Evolutionary conservation across 2,329 filamentous ascomycete species (phyloP).

Genomic region (Hymenoscyphus repandus): DNA sequence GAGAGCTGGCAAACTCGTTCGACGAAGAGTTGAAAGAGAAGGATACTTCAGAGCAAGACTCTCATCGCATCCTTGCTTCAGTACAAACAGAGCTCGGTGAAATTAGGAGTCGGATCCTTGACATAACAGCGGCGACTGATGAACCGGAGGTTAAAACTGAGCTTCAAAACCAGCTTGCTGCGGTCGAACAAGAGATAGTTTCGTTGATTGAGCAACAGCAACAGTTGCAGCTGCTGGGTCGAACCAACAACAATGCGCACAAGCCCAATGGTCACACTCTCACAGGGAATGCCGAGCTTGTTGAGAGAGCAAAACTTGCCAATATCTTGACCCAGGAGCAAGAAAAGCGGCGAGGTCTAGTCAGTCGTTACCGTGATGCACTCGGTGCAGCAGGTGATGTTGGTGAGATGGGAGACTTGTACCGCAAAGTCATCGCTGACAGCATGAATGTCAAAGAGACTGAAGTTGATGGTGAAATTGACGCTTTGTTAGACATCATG

Average conservation of each 20-base stretch:
- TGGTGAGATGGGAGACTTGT: conserved; percentile 68
- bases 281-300: conserved; percentile 41
- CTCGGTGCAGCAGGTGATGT: conserved; percentile 60
- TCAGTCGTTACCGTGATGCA: conserved; percentile 63
- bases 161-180: conserved; percentile 19
- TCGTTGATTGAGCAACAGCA: conserved; percentile 43
- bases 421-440: conserved; percentile 53
- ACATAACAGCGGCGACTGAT: conserved; percentile 36
- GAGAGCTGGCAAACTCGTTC: conserved; percentile 63
- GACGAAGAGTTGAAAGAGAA: conserved; percentile 74
- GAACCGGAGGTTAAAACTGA: conserved; percentile 15
- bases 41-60: conserved; percentile 63
- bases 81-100: conserved; percentile 62
- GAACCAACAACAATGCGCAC: conserved; percentile 41
- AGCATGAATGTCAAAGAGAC: conserved; percentile 66
- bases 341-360: conserved; percentile 43
- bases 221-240: conserved; percentile 33
- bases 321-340: conserved; percentile 55
- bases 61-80: conserved; percentile 58
- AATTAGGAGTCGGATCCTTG: conserved; percentile 53
- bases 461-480: conserved; percentile 50
- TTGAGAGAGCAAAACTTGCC: conserved; percentile 53
- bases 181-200: conserved; percentile 21
- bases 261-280: conserved; percentile 42
- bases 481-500: conserved; percentile 5